These are phyloP conservation scores for Pleurotus pulmonarius DNA, from an alignment of 768 basidiomycete genomes.

Conservation along the genomic window DNA sequence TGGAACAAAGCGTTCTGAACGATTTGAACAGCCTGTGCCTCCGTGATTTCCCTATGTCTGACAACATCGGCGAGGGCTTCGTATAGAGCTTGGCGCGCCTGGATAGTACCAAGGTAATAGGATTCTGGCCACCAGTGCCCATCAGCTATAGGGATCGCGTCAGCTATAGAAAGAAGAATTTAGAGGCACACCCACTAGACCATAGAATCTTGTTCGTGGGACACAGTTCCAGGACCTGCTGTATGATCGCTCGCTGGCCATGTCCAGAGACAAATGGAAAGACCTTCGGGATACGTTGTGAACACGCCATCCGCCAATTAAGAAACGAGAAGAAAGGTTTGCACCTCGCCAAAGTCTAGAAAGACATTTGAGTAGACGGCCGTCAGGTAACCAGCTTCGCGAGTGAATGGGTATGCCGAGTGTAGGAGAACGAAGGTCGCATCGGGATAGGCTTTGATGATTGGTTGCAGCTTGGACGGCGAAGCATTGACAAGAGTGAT, in stretches of 20 bases:
- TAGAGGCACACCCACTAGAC: constrained; percentile 52
- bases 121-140: constrained; percentile 77
- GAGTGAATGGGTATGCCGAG: constrained; percentile 73
- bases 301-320: not conserved
- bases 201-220: constrained; percentile 81
- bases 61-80: constrained; percentile 57
- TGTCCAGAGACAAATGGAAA: constrained; percentile 63
- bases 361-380: constrained; percentile 72
- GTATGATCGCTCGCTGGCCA: constrained; percentile 58
- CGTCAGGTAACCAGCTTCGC: constrained; percentile 75
- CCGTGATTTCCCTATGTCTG: constrained; percentile 43
- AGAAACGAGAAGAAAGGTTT: constrained; percentile 3
- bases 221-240: constrained; percentile 63
- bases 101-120: constrained; percentile 63
- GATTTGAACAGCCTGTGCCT: constrained; percentile 50
- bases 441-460: constrained; percentile 60
- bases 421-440: constrained; percentile 69
- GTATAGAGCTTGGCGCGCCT: constrained; percentile 60
- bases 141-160: constrained; percentile 36
- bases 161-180: not conserved
- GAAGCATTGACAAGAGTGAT: constrained; percentile 54
- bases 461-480: constrained; percentile 63
- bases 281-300: constrained; percentile 24
- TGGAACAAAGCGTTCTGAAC: constrained; percentile 59
- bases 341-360: constrained; percentile 73